Evolutionary conservation across 495 filamentous ascomycete genomes (phyloP), one percentile per base, ranked within the genome.

Genomic region (Friedmanniomyces simplex): DNA sequence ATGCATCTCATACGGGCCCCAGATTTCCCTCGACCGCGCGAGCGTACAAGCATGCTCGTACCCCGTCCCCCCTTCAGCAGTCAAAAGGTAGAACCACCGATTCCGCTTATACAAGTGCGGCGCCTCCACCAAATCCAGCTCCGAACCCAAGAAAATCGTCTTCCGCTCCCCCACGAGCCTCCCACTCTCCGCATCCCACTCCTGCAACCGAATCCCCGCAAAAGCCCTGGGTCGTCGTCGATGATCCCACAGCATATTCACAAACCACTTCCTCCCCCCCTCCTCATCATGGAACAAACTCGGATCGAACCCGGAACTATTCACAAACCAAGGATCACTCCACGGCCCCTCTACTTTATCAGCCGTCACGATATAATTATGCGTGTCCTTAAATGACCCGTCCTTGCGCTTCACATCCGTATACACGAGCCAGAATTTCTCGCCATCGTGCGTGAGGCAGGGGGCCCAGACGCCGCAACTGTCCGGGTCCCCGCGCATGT

Each of bases 401-500:
- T 78, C 60, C 39, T 80, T 78, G 54, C 77, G 74, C 67, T 79
- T 81, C 32, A 80, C 76, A 57, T 47, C 42, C 21, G 41, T 47
- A 39, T 32, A 47, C 39, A 48, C 43, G 24, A 55, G 24, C 78
- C 75, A 82, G 65, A 82, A 84, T 45, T 71, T 73, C 6, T 78
- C 71, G 50, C 77, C 78, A 59, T 82, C 76, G 57, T 84, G 78
- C 1, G 74, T 74, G 16, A 82, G 70, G 57, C 79, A 81, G 2
- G 81, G 80, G n/a, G 81, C 80, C 79, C 80, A 84, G 42, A 85
- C 66, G 28, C 82, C 80, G 66, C 80, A 80, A 66, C 76, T 78
- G 68, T 80, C 73, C 24, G 77, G 55, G 52, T 41, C 14, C 12
- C 34, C 39, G 42, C 39, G n/a, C 34, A 65, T 67, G 52, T 64